Evolutionary conservation across 2,329 filamentous ascomycete genomes (phyloP), one percentile per base, ranked within the genome.

Genomic region (Myriangium duriaei): DNA sequence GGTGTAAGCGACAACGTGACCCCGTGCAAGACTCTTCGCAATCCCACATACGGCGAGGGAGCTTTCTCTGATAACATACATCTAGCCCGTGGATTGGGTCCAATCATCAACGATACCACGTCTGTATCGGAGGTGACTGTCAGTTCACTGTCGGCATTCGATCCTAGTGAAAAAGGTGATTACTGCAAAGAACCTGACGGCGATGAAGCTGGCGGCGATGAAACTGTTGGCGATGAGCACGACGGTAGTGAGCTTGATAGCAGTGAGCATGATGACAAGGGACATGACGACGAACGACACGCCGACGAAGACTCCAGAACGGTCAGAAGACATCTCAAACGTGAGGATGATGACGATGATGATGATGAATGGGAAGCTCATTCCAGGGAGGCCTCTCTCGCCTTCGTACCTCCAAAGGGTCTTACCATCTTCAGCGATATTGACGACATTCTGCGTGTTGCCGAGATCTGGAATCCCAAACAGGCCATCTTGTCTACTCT

Each of bases 361-460:
- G 11, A 26, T 6, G 38, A 36, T 11, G 18, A 26, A 13, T 29
- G 18, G 14, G 16, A 28, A 9, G 28, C 39, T 9, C 4, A 30
- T 5, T 32, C 36, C 11, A n/a, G n/a, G n/a, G n/a, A n/a, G n/a
- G n/a, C n/a, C n/a, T n/a, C n/a, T n/a, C n/a, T n/a, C n/a, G 11
- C 30, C 12, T 37, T 46, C 19, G 35, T 51, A 1, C 45, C 45
- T 29, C 40, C 42, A 5, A 24, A 15, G 13, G 49, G 48, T n/a
- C 15, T 52, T 9, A 49, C 47, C 10, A 39, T 53, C 34, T 34
- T 51, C 28, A 45, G 42, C 26, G 50, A 53, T 32, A 37, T 52
- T 6, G 51, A 53, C 33, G 51, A 53, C 30, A 39, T 49, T 12
- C 39, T 53, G 11, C 43, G 49, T 19, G 41, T 45, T 2, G 43